These are phyloP conservation scores for Pleurotus platypus DNA, from an alignment of 768 basidiomycete species.

Conservation along the genomic window DNA sequence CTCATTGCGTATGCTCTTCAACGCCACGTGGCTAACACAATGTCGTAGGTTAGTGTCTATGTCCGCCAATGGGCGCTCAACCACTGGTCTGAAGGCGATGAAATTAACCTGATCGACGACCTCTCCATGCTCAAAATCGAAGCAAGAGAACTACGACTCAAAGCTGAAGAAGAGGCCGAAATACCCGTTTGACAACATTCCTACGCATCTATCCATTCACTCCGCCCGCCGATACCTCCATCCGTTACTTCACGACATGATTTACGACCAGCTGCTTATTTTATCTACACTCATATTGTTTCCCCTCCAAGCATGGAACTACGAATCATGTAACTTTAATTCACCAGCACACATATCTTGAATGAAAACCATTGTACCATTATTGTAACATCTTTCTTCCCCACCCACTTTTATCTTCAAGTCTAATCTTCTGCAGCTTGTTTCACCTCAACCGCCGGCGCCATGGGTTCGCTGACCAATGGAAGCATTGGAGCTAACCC, in stretches of 20 bases:
- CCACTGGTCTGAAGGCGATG: constrained; percentile 45
- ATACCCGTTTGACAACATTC: neutral
- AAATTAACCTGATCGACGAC: constrained; percentile 40
- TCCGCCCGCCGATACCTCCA: no score
- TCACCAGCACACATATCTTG: neutral
- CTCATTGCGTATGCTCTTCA: neutral
- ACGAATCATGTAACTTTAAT: no score
- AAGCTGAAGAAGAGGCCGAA: constrained; percentile 7
- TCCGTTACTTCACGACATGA: neutral
- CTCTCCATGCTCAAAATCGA: constrained; percentile 37
- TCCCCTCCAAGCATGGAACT: no score
- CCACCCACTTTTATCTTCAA: neutral
- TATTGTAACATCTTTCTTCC: neutral
- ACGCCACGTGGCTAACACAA: constrained; percentile 1
- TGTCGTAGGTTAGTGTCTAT: constrained; percentile 53
- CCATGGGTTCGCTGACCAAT: neutral
- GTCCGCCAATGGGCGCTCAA: constrained; percentile 66
- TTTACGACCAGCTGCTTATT: neutral
- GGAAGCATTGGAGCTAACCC: neutral
- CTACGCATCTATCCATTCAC: neutral
- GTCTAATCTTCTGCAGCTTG: constrained; percentile 3
- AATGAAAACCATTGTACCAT: neutral
- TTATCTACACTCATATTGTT: neutral
- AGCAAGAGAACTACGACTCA: constrained; percentile 20
- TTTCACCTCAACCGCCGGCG: neutral